Conservation (phyloP, 176 grass and related monocot species). For the Rhynchospora breviuscula region DNA sequence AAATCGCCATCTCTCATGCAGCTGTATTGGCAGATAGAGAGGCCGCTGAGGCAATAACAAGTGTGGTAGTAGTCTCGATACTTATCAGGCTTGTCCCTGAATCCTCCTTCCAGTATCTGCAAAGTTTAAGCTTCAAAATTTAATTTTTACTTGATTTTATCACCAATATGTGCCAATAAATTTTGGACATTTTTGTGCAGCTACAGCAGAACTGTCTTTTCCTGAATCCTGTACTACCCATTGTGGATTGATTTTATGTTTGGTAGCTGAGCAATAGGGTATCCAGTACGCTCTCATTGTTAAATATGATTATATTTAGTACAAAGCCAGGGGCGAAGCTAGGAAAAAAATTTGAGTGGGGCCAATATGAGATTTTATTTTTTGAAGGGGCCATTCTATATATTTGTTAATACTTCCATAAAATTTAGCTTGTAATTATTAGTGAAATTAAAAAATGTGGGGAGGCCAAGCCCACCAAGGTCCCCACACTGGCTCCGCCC, state of each 20-base stretch:
- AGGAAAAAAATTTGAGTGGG: too few species aligned
- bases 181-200: not conserved
- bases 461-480: too few species aligned
- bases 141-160: not conserved
- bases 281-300: not conserved
- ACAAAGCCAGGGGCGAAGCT: not conserved
- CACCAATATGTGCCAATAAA: too few species aligned
- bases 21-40: constrained; percentile 68
- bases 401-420: too few species aligned
- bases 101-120: constrained; percentile 80
- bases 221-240: not conserved
- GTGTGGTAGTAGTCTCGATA: constrained; percentile 76
- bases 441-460: too few species aligned
- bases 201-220: not conserved
- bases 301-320: not conserved
- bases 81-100: constrained; percentile 95
- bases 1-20: constrained; percentile 34
- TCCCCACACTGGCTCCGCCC: too few species aligned
- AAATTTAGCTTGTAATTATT: too few species aligned
- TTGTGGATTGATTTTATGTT: constrained; percentile 2
- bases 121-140: not conserved
- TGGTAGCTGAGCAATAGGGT: not conserved
- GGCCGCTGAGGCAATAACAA: constrained; percentile 89
- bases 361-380: too few species aligned
- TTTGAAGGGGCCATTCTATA: too few species aligned